Conservation (phyloP, 352 stramenopile genomes). For the Pythium utonaiense region DNA sequence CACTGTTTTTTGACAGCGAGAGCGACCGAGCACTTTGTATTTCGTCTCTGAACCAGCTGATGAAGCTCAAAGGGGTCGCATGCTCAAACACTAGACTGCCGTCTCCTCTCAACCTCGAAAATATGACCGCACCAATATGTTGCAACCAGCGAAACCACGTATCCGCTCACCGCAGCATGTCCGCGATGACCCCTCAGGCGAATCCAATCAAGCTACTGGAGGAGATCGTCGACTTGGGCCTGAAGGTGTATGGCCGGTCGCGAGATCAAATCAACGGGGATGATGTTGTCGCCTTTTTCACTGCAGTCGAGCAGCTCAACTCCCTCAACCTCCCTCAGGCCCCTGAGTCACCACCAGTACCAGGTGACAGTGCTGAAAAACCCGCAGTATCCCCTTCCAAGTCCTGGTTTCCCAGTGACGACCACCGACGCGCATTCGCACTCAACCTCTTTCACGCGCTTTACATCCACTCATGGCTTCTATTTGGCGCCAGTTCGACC, state of each 20-base stretch:
- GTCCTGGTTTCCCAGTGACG: slow-evolving; percentile 21
- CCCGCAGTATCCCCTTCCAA: background rate
- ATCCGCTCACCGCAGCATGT: background rate
- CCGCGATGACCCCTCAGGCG: background rate
- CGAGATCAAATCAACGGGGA: slow-evolving; percentile 16
- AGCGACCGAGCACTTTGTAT: slow-evolving; percentile 30
- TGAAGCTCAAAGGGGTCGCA: slow-evolving; percentile 17
- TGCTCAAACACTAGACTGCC: slow-evolving; percentile 1
- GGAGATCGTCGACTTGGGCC: slow-evolving; percentile 1
- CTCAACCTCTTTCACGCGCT: slow-evolving; percentile 91
- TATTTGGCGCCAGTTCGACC: slow-evolving; percentile 44
- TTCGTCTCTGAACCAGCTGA: slow-evolving; percentile 31
- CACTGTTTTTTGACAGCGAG: slow-evolving; percentile 49
- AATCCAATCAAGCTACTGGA: slow-evolving; percentile 3
- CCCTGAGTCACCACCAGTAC: background rate
- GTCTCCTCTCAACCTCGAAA: slow-evolving; percentile 6
- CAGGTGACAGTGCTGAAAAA: background rate
- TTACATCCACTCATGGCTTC: slow-evolving; percentile 78
- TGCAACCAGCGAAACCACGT: slow-evolving; percentile 49
- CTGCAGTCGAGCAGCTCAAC: slow-evolving; percentile 48
- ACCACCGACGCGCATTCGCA: slow-evolving; percentile 68
- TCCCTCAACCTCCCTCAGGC: slow-evolving; percentile 14
- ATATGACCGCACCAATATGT: slow-evolving; percentile 31
- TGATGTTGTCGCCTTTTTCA: slow-evolving; percentile 41
- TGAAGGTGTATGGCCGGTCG: slow-evolving; percentile 6